Percentiles rank a stretch among this genome's conserved stretches.
Evolutionary conservation across 768 basidiomycete species (phyloP).

Genomic region (Ramaria sp.): DNA sequence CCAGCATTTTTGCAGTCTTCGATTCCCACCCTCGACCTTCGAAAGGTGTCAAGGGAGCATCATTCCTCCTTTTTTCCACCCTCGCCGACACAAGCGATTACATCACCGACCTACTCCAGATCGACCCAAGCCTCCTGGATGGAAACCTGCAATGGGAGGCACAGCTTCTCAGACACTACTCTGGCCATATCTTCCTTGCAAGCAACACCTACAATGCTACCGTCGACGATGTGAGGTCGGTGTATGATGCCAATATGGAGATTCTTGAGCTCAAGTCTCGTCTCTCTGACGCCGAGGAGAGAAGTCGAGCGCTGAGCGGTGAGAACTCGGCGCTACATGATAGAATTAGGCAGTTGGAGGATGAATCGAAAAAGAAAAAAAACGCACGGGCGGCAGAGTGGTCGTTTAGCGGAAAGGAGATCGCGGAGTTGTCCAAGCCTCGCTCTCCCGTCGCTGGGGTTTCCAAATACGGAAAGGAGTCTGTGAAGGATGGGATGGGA

Average conservation of each 20-base stretch:
- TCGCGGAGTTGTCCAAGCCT: background rate
- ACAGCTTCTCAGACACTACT: no score
- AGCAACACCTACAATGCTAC: slow-evolving; percentile 14
- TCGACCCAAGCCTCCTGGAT: no score
- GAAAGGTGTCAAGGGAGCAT: no score
- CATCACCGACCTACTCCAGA: no score
- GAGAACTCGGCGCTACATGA: background rate
- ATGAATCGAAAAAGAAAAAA: no score
- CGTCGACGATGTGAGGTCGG: slow-evolving; percentile 20
- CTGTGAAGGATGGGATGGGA: background rate
- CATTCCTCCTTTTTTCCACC: no score
- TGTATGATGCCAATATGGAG: slow-evolving; percentile 40
- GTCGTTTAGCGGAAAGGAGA: no score
- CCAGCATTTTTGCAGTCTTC: slow-evolving; percentile 43
- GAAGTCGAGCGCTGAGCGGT: background rate
- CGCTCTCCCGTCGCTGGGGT: background rate
- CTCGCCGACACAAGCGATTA: no score
- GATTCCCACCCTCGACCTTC: no score
- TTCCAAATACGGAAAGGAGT: background rate
- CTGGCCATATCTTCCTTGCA: no score
- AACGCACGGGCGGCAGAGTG: slow-evolving; percentile 11
- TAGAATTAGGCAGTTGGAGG: background rate
- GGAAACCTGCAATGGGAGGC: no score
- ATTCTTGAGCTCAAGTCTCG: slow-evolving; percentile 33
- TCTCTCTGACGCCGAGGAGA: slow-evolving; percentile 19